Percentiles rank a stretch among this genome's conserved stretches.
Conservation (phyloP, 192 early-diverging fungal species). For the Tieghemiomyces parasiticus region DNA sequence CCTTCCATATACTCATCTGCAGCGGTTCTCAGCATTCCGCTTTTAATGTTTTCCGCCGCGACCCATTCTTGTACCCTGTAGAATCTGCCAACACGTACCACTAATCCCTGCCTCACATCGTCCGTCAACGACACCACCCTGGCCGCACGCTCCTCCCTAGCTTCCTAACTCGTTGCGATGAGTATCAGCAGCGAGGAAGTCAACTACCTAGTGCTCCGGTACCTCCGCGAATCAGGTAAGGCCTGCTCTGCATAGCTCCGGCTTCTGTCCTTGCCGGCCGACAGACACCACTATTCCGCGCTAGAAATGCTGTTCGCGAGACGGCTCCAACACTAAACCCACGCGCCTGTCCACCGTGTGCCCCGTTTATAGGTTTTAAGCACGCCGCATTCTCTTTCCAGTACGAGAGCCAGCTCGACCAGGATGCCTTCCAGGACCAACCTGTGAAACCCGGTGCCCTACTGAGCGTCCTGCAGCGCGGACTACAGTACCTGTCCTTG, state of each 20-base stretch:
- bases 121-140: too few species aligned
- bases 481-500: conserved; percentile 60
- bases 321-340: too few species aligned
- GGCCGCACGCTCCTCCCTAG: not conserved
- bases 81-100: too few species aligned
- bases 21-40: too few species aligned
- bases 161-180: conserved; percentile 21
- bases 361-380: conserved; percentile 41
- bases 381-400: conserved; percentile 64
- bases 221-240: conserved; percentile 62
- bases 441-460: conserved; percentile 56
- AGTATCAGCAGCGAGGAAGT: conserved; percentile 59
- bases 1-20: too few species aligned
- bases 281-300: too few species aligned
- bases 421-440: conserved; percentile 27
- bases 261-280: too few species aligned
- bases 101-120: too few species aligned
- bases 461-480: conserved; percentile 65
- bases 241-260: too few species aligned
- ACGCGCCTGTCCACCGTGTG: not conserved
- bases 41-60: too few species aligned
- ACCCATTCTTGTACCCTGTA: too few species aligned
- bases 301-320: too few species aligned
- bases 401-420: conserved; percentile 51
- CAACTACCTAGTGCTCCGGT: conserved; percentile 61